Base-by-base conservation (phyloP, 768 basidiomycete genomes). In the Mycena amicta region DNA sequence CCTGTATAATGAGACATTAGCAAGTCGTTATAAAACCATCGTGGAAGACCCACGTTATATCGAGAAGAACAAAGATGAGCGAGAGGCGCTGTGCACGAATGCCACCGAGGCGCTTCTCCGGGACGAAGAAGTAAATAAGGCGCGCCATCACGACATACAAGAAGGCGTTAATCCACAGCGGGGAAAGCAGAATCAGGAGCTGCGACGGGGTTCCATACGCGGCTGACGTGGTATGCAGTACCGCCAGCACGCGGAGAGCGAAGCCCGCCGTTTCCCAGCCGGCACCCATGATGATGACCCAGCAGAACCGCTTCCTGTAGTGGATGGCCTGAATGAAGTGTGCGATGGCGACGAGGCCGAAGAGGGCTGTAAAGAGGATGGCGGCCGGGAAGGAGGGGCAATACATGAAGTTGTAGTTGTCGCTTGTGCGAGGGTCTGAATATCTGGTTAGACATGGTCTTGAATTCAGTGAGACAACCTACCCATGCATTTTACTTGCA, bases 141-240 rank as follows among this genome's bases (percentile, higher is more conserved):
- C 68, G 61, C n/a, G 57, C 59, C 53, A 69, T 58, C 28, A 67
- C 28, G 40, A 69, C 66, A 55, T 69, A 69, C 40, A 58, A 51
- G 60, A 69, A 69, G 0, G 66, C 66, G 53, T 67, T 69, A 50
- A 67, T 64, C 65, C 68, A 69, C n/a, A 69, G 33, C n/a, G 68
- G 68, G 2, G 66, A 25, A 15, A 69, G 66, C 8, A 69, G 60
- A 27, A 69, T 62, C 25, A 69, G 56, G 18, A 69, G 46, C 52
- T 67, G 64, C 16, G 62, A 63, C 1, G 62, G 57, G 1, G 41
- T 54, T 2, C 43, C 59, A 20, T 41, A 64, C 5, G 55, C 41
- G 6, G 33, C 1, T 23, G 52, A 52, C 5, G 53, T 57, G 28
- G 60, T 58, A 49, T 68, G 6, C 26, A 56, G 28, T 5, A 64